These are phyloP conservation scores for Zoysia pacifica DNA, from an alignment of 176 grass and related monocot genomes.

Conservation along the genomic window DNA sequence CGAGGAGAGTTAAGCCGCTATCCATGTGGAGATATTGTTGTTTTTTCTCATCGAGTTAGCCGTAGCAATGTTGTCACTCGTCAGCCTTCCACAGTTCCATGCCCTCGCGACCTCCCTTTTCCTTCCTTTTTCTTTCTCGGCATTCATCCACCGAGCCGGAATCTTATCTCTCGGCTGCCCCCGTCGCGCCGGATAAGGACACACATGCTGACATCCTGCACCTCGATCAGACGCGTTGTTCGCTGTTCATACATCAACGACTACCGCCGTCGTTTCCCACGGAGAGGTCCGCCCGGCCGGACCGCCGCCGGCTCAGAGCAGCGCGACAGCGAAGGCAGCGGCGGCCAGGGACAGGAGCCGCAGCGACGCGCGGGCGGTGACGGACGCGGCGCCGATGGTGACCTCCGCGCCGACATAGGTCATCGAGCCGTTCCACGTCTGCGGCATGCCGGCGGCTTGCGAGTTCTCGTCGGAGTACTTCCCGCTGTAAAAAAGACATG, in stretches of 20 bases:
- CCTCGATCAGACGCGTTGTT: neutral
- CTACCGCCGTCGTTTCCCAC: constrained; percentile 22
- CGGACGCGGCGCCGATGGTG: neutral
- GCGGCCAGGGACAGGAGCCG: constrained; percentile 5
- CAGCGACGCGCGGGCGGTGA: neutral
- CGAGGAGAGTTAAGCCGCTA: neutral
- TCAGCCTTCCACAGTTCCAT: neutral
- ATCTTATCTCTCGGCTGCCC: constrained; percentile 16
- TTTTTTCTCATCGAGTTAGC: constrained; percentile 20
- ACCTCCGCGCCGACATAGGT: constrained; percentile 58
- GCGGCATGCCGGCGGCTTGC: constrained; percentile 54
- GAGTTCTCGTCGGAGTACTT: constrained; percentile 57
- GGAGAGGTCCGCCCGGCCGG: neutral
- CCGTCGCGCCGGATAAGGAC: constrained; percentile 24
- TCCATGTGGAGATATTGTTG: constrained; percentile 30
- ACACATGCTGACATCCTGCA: neutral
- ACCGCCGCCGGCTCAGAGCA: constrained; percentile 28
- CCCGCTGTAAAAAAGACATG: constrained; percentile 38
- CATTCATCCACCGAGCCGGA: neutral
- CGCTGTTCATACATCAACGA: neutral
- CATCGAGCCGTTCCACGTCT: constrained; percentile 53
- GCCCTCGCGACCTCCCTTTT: neutral
- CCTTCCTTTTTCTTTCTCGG: neutral
- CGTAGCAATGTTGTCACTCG: constrained; percentile 1
- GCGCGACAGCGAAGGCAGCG: neutral